Evolutionary conservation across 1,284 basidiomycete species (phyloP), one percentile per base, ranked within the genome.

Genomic region (Pseudozyma sp.): DNA sequence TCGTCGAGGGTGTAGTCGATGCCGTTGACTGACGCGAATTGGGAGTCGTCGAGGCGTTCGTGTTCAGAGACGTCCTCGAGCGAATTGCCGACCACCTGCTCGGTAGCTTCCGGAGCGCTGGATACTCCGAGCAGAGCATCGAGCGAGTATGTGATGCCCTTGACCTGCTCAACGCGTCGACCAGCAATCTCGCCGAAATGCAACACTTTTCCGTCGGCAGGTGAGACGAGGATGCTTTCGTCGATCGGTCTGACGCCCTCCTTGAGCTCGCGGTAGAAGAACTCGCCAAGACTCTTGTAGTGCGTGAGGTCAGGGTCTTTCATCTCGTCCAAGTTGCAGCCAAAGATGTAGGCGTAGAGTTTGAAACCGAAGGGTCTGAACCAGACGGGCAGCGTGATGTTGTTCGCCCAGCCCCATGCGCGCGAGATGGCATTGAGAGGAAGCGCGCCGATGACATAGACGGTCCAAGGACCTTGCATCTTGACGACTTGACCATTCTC

Each of bases 1-100:
- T 94, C 89, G 57, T 92, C 90, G 13, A 99, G 89, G 48, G 90
- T 93, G 86, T 99, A 99, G 74, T 94, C 91, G 79, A 99, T 98
- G 42, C 95, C 94, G 83, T 99, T 99, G 80, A 99, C 92, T 78
- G 93, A 91, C 3, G 96, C 96, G 81, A 99, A 99, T 75, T 94
- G 90, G 68, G 88, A 88, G 85, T 98, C 93, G 78, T 92, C 89
- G 43, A 93, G 90, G 85, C 69, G 87, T 76, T 56, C 70, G 43
- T 70, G 66, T 4, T 63, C 54, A 1, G 42, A 34, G 16, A 40
- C 56, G 3, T 66, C 42, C 10, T 39, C 40, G 24, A 33, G 9
- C 33, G 43, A 48, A 4, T 54, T 35, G 53, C 40, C 54, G 6
- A 60, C 65, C 10, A 53, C 70, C 19, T 62, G 73, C 37, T 78